These are phyloP conservation scores for Papilionanthe hybrid DNA, from an alignment of 116 monocot genomes.

Conservation along the genomic window DNA sequence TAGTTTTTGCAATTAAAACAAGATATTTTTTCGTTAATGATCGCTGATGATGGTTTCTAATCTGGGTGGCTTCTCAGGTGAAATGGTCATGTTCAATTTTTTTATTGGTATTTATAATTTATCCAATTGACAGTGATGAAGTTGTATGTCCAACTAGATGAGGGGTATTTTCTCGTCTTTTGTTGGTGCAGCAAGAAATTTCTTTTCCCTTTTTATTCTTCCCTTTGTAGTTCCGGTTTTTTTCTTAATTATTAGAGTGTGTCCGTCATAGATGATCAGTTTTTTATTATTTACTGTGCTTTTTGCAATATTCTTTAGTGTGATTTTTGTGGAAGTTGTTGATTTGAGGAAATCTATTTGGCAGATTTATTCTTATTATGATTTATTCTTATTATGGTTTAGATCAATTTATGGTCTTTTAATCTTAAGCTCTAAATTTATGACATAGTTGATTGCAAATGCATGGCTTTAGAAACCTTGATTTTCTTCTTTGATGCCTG, in stretches of 20 bases:
- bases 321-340: background rate
- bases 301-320: background rate
- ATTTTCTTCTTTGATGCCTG: background rate
- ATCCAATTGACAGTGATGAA: background rate
- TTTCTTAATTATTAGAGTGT: background rate
- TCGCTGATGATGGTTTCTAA: background rate
- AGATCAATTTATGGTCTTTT: background rate
- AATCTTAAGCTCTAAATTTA: background rate
- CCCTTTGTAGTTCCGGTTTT: too few relatives aligned
- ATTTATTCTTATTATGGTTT: too few relatives aligned
- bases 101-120: background rate
- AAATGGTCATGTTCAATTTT: background rate
- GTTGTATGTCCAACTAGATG: background rate
- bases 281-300: background rate
- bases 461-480: background rate
- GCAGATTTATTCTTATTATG: background rate
- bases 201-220: too few relatives aligned
- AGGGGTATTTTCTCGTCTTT: background rate
- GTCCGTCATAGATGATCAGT: background rate
- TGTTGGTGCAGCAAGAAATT: too few relatives aligned
- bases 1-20: background rate
- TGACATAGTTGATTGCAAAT: background rate
- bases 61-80: background rate
- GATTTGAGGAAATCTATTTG: background rate
- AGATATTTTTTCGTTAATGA: too few relatives aligned